Conservation (phyloP, 495 filamentous ascomycete species). For the Aspergillus incahuasiensis region DNA sequence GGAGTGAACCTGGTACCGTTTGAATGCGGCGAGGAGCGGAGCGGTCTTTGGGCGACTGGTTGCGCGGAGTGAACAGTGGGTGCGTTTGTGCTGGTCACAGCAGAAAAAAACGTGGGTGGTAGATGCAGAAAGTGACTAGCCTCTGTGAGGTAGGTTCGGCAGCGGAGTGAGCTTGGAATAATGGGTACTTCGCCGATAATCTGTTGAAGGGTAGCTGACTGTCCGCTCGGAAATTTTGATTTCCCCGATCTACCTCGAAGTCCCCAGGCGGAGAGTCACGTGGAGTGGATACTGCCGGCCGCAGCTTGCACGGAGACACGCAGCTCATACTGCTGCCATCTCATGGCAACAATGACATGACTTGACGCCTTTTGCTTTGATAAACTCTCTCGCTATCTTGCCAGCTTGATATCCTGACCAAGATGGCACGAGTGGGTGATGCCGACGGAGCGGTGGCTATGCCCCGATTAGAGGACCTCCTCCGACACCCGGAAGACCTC, state of each 20-base stretch:
- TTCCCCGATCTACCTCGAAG: slow-evolving; percentile 14
- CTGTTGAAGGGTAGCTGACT: not conserved
- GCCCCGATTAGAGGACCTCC: slow-evolving; percentile 46
- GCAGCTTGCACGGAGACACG: not conserved
- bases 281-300: slow-evolving; percentile 19
- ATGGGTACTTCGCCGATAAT: not conserved
- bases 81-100: not conserved
- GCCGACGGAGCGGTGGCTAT: slow-evolving; percentile 42
- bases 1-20: not conserved
- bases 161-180: not conserved
- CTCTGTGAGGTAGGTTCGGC: not conserved
- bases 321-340: not conserved
- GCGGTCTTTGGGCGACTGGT: not conserved
- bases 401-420: not conserved
- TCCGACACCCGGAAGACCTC: slow-evolving; percentile 75
- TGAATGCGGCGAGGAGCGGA: not conserved
- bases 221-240: slow-evolving; percentile 17
- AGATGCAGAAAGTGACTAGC: not conserved
- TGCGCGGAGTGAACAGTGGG: not conserved
- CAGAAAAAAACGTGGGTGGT: not conserved
- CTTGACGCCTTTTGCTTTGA: not conserved
- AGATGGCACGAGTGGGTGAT: slow-evolving; percentile 37
- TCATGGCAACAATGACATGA: not conserved
- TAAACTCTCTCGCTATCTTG: not conserved
- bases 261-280: slow-evolving; percentile 22